Evolutionary conservation across 2,329 filamentous ascomycete species (phyloP).

Genomic region (Cordyceps militaris): DNA sequence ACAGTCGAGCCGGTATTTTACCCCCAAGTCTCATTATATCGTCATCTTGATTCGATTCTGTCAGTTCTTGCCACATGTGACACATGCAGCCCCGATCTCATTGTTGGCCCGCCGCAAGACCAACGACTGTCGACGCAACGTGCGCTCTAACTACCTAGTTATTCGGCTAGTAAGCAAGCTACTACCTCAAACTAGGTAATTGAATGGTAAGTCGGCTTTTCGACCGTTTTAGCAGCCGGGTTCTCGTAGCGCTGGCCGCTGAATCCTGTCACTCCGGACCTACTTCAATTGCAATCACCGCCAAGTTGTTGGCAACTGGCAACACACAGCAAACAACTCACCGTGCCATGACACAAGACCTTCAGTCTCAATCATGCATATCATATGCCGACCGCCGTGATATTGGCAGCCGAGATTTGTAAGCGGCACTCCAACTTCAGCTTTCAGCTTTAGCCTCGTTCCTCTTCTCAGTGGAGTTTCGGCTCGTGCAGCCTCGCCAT

Average conservation of each 20-base stretch:
- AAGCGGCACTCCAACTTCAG: not conserved
- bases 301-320: too few species aligned
- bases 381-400: not conserved
- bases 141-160: not conserved
- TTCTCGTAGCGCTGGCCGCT: not conserved
- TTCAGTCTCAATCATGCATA: not conserved
- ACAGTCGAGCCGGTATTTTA: not conserved
- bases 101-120: too few species aligned
- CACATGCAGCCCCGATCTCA: not conserved
- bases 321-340: not conserved
- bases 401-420: not conserved
- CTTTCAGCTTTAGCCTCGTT: not conserved
- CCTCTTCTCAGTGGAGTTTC: not conserved
- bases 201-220: not conserved
- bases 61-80: not conserved
- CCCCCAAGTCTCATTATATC: not conserved
- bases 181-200: not conserved
- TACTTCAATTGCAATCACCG: not conserved
- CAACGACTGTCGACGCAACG: not conserved
- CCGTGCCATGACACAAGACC: not conserved
- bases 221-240: not conserved
- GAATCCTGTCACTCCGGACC: not conserved
- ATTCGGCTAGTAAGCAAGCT: not conserved
- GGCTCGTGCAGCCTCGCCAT: not conserved
- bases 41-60: not conserved